Conservation (phyloP, 2,329 filamentous ascomycete genomes). For the Magnaporthales sp. region DNA sequence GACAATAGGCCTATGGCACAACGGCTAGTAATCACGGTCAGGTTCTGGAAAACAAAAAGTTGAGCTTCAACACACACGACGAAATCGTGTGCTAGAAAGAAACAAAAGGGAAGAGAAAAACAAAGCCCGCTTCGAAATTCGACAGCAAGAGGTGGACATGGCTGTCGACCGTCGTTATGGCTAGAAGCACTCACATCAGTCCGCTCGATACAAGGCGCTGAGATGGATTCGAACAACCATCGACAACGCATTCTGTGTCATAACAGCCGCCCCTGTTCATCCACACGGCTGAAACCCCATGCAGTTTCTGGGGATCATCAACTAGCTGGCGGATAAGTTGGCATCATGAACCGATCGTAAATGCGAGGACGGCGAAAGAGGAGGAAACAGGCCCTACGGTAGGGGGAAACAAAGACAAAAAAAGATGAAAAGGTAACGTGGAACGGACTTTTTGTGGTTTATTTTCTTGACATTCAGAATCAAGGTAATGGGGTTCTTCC, state of each 20-base stretch:
- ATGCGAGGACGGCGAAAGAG: neutral
- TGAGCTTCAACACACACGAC: neutral
- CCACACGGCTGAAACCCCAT: neutral
- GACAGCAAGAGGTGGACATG: neutral
- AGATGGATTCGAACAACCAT: neutral
- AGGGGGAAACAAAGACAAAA: neutral
- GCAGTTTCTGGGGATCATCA: neutral
- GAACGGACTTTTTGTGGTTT: neutral
- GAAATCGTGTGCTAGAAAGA: neutral
- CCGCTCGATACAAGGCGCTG: neutral
- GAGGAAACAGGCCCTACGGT: neutral
- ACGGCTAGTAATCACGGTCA: neutral
- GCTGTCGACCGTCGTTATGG: neutral
- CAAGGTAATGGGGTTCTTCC: too few relatives aligned
- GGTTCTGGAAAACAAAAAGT: neutral
- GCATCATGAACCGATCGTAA: neutral
- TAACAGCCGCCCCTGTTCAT: neutral
- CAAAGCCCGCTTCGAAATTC: neutral
- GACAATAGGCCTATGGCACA: neutral
- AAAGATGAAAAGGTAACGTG: neutral
- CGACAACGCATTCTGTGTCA: neutral
- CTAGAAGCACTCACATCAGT: neutral
- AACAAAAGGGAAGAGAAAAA: too few relatives aligned
- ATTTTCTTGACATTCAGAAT: too few relatives aligned
- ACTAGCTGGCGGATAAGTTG: neutral